Base-by-base conservation (phyloP, 2,329 filamentous ascomycete species). In the Onygenales sp. region DNA sequence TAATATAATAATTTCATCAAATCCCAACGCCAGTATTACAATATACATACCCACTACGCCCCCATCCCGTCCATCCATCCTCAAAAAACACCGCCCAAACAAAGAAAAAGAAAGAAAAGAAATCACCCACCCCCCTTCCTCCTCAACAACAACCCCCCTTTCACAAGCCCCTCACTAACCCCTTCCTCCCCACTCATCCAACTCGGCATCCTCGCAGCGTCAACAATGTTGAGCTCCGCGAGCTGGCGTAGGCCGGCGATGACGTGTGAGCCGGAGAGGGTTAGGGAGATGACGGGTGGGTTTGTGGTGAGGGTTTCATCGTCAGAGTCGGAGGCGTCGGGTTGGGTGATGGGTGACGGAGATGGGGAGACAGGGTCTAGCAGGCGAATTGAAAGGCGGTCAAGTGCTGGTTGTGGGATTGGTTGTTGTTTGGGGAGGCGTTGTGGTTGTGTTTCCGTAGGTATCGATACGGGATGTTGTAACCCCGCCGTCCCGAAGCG, bases 161-260 rank as follows among this genome's bases (percentile, higher is more conserved):
- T 78, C 3, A 94, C 82, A 32, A 82, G 78, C 0, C 87, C 86
- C 39, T 84, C 77, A 51, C 87, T 93, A 4, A 93, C 83, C 0
- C 84, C 86, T 44, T 89, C 86, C 63, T 95, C 89, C 2, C 89
- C 90, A 1, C 88, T 93, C 84, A 95, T 85, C 88, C 89, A 95
- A 0, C 86, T 86, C 0, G 90, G 89, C 86, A 94, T 91, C 52
- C 76, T 80, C 62, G 84, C 79, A 1, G 88, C 85, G 64, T 94
- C 83, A 31, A 95, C 74, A 4, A 73, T 59, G 0, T 88, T 88
- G 13, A 81, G 72, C 67, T 94, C 88, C 0, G 92, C 86, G 34
- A 95, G 75, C 62, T 86, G 82, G 47, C 88, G 79, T 27, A 95
- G 77, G 0, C 90, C 90, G 0, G 85, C 84, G 70, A 94, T 92